Evolutionary conservation across 176 grass and related monocot species (phyloP).

Genomic region (Oryza glumipatula): DNA sequence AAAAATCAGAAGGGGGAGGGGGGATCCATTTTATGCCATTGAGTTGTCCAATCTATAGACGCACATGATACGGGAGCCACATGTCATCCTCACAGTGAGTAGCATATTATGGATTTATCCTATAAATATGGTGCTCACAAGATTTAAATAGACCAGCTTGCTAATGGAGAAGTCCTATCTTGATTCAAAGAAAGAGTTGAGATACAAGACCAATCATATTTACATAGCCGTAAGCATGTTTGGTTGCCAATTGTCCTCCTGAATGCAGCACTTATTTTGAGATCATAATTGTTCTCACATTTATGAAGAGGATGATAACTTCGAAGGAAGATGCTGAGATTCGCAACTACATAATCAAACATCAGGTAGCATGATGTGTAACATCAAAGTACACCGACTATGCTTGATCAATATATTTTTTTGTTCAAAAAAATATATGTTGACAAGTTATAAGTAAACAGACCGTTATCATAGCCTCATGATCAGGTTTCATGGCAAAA

Average conservation of each 20-base stretch:
- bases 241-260: not conserved
- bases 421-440: not conserved
- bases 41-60: not conserved
- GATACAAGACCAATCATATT: not conserved
- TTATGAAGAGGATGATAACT: conserved; percentile 27
- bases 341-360: conserved; percentile 23
- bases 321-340: not conserved
- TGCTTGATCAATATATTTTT: conserved; percentile 3
- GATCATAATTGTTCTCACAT: not conserved
- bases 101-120: not conserved
- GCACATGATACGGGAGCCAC: not conserved
- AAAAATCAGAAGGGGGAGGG: not conserved
- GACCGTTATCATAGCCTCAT: conserved; percentile 95
- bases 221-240: not conserved
- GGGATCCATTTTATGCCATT: not conserved
- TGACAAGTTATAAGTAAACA: conserved; percentile 52
- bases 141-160: not conserved
- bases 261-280: conserved; percentile 7
- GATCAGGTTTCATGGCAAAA: conserved; percentile 86
- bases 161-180: not conserved
- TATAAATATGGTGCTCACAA: not conserved
- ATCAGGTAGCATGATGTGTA: conserved; percentile 7
- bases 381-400: not conserved
- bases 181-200: not conserved
- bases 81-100: not conserved